phyloP scores from a whole-genome alignment of 2,329 filamentous ascomycete genomes.

The Pseudocercospora vitis region DNA sequence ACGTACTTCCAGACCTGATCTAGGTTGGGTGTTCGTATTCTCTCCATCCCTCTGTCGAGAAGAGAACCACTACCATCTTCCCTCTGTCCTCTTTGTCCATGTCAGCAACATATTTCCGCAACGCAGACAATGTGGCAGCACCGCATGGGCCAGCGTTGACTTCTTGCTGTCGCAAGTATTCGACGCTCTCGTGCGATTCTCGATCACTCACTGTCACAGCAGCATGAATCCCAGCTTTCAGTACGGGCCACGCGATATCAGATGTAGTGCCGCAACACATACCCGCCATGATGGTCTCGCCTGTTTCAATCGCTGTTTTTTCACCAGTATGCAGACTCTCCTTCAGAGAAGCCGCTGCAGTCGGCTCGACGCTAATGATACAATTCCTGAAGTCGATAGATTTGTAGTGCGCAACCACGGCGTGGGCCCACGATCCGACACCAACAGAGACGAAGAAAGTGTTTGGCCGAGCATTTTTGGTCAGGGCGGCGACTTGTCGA shows the following conservation, averaged over 20 bases:
- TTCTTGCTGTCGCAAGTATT: conserved; percentile 51
- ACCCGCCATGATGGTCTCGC: conserved; percentile 69
- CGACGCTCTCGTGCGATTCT: conserved; percentile 61
- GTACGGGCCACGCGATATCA: conserved; percentile 61
- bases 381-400: conserved; percentile 29
- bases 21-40: conserved; percentile 46
- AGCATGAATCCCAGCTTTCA: conserved; percentile 60
- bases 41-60: conserved; percentile 65
- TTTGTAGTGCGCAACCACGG: conserved; percentile 67
- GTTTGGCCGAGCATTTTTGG: conserved; percentile 41
- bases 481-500: conserved; percentile 53
- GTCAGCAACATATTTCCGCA: conserved; percentile 48
- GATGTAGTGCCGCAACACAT: conserved; percentile 73
- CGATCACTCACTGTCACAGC: conserved; percentile 61
- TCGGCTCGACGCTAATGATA: conserved; percentile 70
- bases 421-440: conserved; percentile 70
- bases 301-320: conserved; percentile 54
- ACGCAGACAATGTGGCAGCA: conserved; percentile 57
- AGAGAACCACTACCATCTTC: conserved; percentile 62
- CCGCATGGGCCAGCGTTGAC: conserved; percentile 64
- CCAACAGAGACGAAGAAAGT: conserved; percentile 67
- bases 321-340: conserved; percentile 54
- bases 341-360: conserved; percentile 61
- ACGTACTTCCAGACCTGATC: not conserved
- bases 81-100: conserved; percentile 43